These are phyloP conservation scores for Dothiorella sarmentorum DNA, from an alignment of 2,329 filamentous ascomycete genomes.

Conservation along the genomic window DNA sequence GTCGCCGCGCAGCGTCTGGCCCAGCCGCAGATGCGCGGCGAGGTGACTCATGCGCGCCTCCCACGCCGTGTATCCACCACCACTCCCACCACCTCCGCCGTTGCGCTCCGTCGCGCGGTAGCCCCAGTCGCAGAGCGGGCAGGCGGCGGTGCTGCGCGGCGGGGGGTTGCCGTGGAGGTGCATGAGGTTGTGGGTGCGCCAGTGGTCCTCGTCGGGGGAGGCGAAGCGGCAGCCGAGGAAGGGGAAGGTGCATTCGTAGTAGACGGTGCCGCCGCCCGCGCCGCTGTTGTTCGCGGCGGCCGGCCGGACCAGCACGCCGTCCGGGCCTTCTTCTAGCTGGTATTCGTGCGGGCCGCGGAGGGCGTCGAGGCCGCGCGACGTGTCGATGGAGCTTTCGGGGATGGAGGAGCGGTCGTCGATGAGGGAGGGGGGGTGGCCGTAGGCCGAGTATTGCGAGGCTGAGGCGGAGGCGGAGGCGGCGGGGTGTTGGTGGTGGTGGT, in stretches of 20 bases:
- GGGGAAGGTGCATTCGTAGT: constrained; percentile 34
- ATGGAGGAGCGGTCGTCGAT: constrained; percentile 6
- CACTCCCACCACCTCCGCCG: too few relatives aligned
- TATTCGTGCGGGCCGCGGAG: constrained; percentile 25
- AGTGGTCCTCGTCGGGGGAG: constrained; percentile 24
- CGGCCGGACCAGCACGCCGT: constrained; percentile 29
- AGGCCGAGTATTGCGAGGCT: constrained; percentile 10
- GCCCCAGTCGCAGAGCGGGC: constrained; percentile 32
- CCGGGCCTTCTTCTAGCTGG: constrained; percentile 27
- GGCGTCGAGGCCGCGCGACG: constrained; percentile 23
- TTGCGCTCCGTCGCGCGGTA: constrained; percentile 13
- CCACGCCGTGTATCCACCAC: too few relatives aligned
- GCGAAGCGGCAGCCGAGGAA: constrained; percentile 32
- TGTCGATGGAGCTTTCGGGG: constrained; percentile 26
- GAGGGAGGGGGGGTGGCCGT: constrained; percentile 12
- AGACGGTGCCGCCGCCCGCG: not conserved
- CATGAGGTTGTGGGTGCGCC: constrained; percentile 31
- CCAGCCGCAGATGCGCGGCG: constrained; percentile 26
- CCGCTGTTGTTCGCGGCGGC: not conserved
- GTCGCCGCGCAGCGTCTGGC: constrained; percentile 27
- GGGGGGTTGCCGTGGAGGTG: constrained; percentile 35
- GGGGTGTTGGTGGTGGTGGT: too few relatives aligned
- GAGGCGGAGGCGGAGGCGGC: not conserved
- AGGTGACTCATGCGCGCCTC: constrained; percentile 29
- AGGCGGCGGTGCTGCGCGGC: constrained; percentile 29